Evolutionary conservation across 164 flowering plant species (phyloP).

Genomic region (Taxillus chinensis): DNA sequence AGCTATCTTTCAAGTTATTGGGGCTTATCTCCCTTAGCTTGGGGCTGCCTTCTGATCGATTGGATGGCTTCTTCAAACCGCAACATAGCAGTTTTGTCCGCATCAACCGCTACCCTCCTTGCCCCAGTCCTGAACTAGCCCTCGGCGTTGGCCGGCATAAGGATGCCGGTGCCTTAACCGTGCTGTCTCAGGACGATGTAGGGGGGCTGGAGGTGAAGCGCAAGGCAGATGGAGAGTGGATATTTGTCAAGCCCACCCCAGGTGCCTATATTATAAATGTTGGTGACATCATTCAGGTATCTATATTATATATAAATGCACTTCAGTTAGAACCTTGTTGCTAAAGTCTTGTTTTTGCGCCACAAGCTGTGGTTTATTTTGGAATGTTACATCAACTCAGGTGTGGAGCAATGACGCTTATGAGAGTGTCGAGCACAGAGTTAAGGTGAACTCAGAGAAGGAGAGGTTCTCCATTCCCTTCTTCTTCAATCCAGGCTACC

Average conservation of each 20-base stretch:
- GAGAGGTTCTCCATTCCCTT: slow-evolving; percentile 60
- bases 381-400: slow-evolving; percentile 7
- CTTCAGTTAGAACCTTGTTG: no score
- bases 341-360: no score
- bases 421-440: slow-evolving; percentile 66
- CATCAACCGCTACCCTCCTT: slow-evolving; percentile 50
- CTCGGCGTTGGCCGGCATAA: slow-evolving; percentile 47
- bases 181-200: slow-evolving; percentile 39
- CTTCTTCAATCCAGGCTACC: slow-evolving; percentile 42
- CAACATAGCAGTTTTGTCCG: slow-evolving; percentile 31
- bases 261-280: slow-evolving; percentile 42
- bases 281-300: slow-evolving; percentile 24
- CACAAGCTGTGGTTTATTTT: no score
- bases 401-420: slow-evolving; percentile 59
- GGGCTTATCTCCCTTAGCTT: slow-evolving; percentile 28
- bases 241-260: slow-evolving; percentile 32
- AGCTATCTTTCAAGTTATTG: slow-evolving; percentile 18
- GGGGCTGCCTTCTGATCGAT: slow-evolving; percentile 19
- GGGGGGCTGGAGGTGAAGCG: slow-evolving; percentile 44
- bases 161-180: slow-evolving; percentile 36
- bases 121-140: slow-evolving; percentile 34
- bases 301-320: no score
- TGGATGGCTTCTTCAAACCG: slow-evolving; percentile 26
- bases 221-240: slow-evolving; percentile 41
- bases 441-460: slow-evolving; percentile 34